A percentile compares a stretch with the other conserved stretches of the same genome.
phyloP scores from a whole-genome alignment of 768 basidiomycete genomes.

The Russula vinacea region DNA sequence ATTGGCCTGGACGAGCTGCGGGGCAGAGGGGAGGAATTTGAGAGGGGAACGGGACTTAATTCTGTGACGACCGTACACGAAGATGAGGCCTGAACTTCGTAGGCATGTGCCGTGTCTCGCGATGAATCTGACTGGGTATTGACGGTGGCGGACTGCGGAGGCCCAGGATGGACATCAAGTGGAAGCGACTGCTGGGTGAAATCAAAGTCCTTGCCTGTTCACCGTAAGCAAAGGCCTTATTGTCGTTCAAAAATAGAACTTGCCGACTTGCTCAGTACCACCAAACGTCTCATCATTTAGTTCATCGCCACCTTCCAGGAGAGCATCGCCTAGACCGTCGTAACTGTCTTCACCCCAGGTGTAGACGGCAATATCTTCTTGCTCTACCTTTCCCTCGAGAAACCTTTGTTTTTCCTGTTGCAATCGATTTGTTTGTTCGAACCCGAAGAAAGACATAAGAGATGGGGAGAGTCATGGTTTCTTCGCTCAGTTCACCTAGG shows the following conservation, averaged over 20 bases:
- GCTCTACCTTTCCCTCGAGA: slow-evolving; percentile 44
- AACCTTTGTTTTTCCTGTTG: slow-evolving; percentile 63
- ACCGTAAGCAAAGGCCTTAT: neutral
- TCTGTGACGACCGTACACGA: slow-evolving; percentile 35
- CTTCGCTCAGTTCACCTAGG: neutral
- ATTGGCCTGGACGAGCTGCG: slow-evolving; percentile 54
- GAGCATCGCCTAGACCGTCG: slow-evolving; percentile 82
- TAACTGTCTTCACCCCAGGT: slow-evolving; percentile 91
- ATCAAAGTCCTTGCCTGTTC: slow-evolving; percentile 85
- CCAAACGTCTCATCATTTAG: slow-evolving; percentile 98
- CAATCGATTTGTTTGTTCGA: slow-evolving; percentile 52
- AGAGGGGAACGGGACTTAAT: slow-evolving; percentile 32
- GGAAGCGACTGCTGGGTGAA: slow-evolving; percentile 54
- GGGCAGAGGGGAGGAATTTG: slow-evolving; percentile 38
- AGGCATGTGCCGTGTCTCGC: slow-evolving; percentile 15
- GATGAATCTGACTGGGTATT: slow-evolving; percentile 18
- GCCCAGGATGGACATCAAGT: slow-evolving; percentile 32
- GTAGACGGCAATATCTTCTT: slow-evolving; percentile 86
- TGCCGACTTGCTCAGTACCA: slow-evolving; percentile 63
- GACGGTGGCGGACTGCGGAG: slow-evolving; percentile 3
- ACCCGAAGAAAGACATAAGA: slow-evolving; percentile 79
- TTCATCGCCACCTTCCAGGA: slow-evolving; percentile 89
- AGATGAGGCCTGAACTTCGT: slow-evolving; percentile 26
- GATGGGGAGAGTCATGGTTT: slow-evolving; percentile 9
- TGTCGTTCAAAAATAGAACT: slow-evolving; percentile 36